phyloP scores from a whole-genome alignment of 2,329 filamentous ascomycete species.

The Penicillium crustosum region DNA sequence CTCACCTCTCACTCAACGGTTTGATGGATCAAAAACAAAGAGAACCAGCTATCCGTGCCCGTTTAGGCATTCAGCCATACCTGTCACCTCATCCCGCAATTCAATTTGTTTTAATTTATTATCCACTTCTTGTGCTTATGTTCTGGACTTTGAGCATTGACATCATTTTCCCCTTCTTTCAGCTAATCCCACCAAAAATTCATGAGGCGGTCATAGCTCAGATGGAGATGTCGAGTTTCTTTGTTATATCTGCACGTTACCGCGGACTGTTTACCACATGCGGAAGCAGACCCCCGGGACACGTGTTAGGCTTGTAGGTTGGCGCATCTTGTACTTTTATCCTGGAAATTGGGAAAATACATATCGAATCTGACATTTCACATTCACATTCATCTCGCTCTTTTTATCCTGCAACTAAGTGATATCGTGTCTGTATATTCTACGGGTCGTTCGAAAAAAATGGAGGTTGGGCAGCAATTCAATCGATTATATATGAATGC shows the following conservation, averaged over 20 bases:
- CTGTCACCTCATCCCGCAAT: not conserved
- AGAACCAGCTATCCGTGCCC: not conserved
- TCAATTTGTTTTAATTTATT: not conserved
- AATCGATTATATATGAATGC: not conserved
- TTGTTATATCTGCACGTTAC: not conserved
- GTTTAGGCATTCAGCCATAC: not conserved
- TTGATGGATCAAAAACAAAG: not conserved
- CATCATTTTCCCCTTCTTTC: not conserved
- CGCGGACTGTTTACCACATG: not conserved
- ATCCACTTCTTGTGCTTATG: too few species aligned
- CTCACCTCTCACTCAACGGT: slow-evolving; percentile 50
- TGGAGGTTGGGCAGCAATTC: not conserved
- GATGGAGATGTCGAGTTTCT: slow-evolving; percentile 4
- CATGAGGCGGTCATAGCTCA: not conserved
- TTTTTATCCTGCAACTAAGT: not conserved
- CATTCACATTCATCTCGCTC: not conserved
- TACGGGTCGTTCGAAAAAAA: not conserved
- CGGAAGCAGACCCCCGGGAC: not conserved
- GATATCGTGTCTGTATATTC: too few species aligned
- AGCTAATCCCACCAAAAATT: not conserved
- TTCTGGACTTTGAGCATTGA: not conserved
- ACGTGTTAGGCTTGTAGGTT: slow-evolving; percentile 5
- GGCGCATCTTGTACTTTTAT: not conserved
- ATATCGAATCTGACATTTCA: not conserved
- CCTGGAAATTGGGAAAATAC: not conserved